Conservation (phyloP, 371 early-diverging fungal species). For the Syncephalastrum racemosum region DNA sequence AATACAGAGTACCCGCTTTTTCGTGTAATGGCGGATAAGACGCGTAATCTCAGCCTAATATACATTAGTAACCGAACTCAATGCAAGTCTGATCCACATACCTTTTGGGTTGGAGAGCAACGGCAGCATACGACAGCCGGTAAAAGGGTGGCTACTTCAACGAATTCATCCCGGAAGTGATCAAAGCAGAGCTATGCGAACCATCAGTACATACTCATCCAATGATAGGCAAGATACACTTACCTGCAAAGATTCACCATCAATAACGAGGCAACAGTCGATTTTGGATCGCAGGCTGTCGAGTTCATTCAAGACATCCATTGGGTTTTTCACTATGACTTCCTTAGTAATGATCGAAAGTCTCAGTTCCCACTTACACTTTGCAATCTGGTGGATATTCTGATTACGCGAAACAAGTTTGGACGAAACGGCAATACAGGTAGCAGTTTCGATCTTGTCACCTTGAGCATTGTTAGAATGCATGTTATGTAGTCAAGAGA, state of each 20-base stretch:
- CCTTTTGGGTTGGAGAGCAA: constrained; percentile 99
- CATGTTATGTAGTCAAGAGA: no score
- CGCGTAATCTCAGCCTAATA: constrained; percentile 87
- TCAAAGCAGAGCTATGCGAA: constrained; percentile 61
- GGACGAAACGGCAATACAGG: constrained; percentile 93
- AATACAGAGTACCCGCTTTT: constrained; percentile 86
- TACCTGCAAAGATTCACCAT: constrained; percentile 91
- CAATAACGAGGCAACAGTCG: constrained; percentile 93
- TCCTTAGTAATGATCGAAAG: background rate
- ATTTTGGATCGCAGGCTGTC: constrained; percentile 58
- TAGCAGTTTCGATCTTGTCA: constrained; percentile 99
- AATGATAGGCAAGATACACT: background rate
- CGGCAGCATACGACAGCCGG: constrained; percentile 97
- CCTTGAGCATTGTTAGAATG: constrained; percentile 46
- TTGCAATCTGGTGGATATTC: constrained; percentile 73
- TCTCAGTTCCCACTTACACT: constrained; percentile 43
- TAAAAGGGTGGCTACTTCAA: constrained; percentile 74
- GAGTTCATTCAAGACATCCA: constrained; percentile 67
- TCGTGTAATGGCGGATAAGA: constrained; percentile 77
- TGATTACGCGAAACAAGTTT: constrained; percentile 91
- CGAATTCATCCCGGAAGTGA: constrained; percentile 78
- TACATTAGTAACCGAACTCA: background rate
- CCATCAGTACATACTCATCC: background rate
- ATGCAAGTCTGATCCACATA: constrained; percentile 13
- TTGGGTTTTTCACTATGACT: constrained; percentile 51